Conservation (phyloP, 1,139 yeast genomes). For the Pichia sp. region DNA sequence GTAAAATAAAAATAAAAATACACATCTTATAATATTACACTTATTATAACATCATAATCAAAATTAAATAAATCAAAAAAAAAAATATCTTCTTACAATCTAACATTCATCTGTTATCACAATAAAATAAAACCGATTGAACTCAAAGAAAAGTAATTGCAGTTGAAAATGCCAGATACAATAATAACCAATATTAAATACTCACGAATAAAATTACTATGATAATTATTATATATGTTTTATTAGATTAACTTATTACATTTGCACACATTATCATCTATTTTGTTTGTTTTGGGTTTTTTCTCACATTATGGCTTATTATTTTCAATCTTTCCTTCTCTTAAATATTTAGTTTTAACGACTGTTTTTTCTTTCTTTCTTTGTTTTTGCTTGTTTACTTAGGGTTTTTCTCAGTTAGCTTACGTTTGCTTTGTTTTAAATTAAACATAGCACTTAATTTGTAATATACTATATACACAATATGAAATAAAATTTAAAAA, state of each 20-base stretch:
- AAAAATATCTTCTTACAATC: too few species aligned
- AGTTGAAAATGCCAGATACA: background rate
- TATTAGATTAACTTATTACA: background rate
- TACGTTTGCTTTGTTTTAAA: too few species aligned
- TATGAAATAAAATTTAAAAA: background rate
- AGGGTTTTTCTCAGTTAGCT: too few species aligned
- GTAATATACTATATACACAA: slow-evolving; percentile 1
- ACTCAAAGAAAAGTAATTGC: background rate
- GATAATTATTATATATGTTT: background rate
- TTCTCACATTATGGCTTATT: background rate
- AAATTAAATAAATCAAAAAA: too few species aligned
- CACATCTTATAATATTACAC: too few species aligned
- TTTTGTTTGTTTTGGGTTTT: background rate
- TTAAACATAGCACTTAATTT: background rate
- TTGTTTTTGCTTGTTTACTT: background rate
- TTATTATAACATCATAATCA: too few species aligned
- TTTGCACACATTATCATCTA: background rate
- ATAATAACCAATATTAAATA: slow-evolving; percentile 1
- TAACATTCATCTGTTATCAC: background rate
- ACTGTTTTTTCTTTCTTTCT: background rate
- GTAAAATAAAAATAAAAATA: background rate
- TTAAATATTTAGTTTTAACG: background rate
- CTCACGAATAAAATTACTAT: slow-evolving; percentile 6
- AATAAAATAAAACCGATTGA: background rate
- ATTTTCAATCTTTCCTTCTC: background rate